Base-by-base conservation (phyloP, 805 yeast species). In the Lachancea kluyveri region DNA sequence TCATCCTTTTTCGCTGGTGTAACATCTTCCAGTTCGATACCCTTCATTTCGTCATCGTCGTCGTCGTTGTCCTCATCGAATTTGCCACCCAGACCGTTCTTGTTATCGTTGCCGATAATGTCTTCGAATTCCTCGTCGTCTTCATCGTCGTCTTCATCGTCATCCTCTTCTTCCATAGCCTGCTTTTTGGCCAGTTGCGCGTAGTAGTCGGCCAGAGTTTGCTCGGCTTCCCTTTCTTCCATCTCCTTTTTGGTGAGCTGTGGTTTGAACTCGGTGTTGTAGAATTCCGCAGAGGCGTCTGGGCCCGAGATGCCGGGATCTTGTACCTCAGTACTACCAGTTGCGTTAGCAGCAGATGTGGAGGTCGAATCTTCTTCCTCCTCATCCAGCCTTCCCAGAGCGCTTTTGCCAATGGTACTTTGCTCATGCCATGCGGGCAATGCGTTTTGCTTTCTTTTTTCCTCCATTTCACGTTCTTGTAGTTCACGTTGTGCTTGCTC, bases 371-470 rank as follows among this genome's bases (percentile, higher is more conserved):
- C 59, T 25, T 60, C 65, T 33, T 71, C 80, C 21, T 66, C 76
- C 26, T 61, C 65, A 41, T 70, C 79, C 37, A 76, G 47, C 41
- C 64, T 70, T 36, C 79, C 83, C 37, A 74, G 56, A 3, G 70
- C 67, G 9, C 69, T 59, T 44, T 77, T 68, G 27, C 95, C 95
- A 43, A 90, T 90, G 1, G 99, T 88, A 52, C 90, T 77, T 45
- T 80, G 79, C 42, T 81, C 76, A 54, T 92, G 95, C 99, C 99
- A 92, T 17, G 92, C 79, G 6, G 99, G 99, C 44, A 92, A 68
- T 4, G 96, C 96, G 54, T 92, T 92, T 57, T 90, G 96, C 52
- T 82, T 79, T 57, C 88, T 57, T 71, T 79, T 57, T 73, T 76
- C 69, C 71, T 77, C 64, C 66, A 77, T 59, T 55, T 82, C 80